phyloP scores from a whole-genome alignment of 2,329 filamentous ascomycete species.

The Phialophora verrucosa region DNA sequence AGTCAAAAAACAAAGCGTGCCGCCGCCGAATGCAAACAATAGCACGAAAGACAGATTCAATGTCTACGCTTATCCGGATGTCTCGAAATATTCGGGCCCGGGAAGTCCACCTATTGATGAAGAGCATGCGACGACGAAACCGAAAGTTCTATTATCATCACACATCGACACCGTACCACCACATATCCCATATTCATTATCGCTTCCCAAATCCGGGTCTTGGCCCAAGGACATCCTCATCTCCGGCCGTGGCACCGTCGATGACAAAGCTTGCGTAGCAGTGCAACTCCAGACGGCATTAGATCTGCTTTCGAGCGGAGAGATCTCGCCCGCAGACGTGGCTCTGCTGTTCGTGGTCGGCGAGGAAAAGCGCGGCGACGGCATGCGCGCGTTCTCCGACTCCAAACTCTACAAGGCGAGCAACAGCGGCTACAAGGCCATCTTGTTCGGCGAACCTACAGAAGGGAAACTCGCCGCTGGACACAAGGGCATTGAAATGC shows the following conservation, averaged over 20 bases:
- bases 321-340: conserved; percentile 38
- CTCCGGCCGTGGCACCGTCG: conserved; percentile 53
- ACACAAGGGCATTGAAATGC: conserved; percentile 82
- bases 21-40: conserved; percentile 37
- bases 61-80: conserved; percentile 69
- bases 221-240: conserved; percentile 45
- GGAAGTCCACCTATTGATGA: conserved; percentile 18
- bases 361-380: conserved; percentile 80
- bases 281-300: conserved; percentile 52
- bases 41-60: conserved; percentile 67
- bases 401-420: conserved; percentile 53
- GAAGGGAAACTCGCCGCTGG: conserved; percentile 85
- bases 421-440: conserved; percentile 62
- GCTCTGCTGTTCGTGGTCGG: conserved; percentile 72
- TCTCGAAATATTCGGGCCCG: conserved; percentile 26
- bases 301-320: conserved; percentile 49
- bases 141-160: conserved; percentile 60
- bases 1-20: conserved; percentile 63
- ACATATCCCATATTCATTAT: conserved; percentile 56
- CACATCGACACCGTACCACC: conserved; percentile 77
- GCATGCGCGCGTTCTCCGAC: conserved; percentile 67
- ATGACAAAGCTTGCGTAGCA: conserved; percentile 55
- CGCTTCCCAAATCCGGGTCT: conserved; percentile 30
- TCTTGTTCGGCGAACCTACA: conserved; percentile 93
- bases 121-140: conserved; percentile 20